A percentile compares a stretch with the other conserved stretches of the same genome.
phyloP scores from a whole-genome alignment of 2,329 filamentous ascomycete genomes.

The Fusarium buharicum region DNA sequence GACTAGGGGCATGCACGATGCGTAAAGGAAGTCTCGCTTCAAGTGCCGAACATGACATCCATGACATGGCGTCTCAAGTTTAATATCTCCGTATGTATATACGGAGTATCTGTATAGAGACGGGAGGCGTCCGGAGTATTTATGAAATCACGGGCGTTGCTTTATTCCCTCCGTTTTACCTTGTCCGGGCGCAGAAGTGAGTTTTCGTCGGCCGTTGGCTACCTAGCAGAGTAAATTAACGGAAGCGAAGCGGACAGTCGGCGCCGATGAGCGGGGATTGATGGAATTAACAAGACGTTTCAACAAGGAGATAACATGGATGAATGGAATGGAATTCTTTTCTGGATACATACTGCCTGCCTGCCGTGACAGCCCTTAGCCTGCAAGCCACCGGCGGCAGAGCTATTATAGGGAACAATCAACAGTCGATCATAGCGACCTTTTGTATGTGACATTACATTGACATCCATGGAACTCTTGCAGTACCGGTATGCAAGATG shows the following conservation, averaged over 20 bases:
- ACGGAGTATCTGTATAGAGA: conserved; percentile 13
- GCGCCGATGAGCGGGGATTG: conserved; percentile 5
- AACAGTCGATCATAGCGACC: conserved; percentile 19
- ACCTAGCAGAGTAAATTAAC: conserved; percentile 1
- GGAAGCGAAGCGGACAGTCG: conserved; percentile 21
- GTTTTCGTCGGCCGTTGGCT: conserved; percentile 16
- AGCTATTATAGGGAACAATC: conserved; percentile 26
- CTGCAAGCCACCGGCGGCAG: conserved; percentile 5
- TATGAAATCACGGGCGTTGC: not conserved
- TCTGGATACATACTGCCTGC: too few species aligned
- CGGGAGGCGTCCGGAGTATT: conserved; percentile 21
- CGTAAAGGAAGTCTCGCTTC: conserved; percentile 5
- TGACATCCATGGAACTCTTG: conserved; percentile 20
- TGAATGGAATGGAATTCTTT: conserved; percentile 1
- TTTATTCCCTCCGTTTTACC: not conserved
- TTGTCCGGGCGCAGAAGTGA: conserved; percentile 33
- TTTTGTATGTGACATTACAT: conserved; percentile 16
- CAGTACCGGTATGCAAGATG: conserved; percentile 20
- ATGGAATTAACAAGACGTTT: conserved; percentile 13
- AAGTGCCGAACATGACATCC: conserved; percentile 27
- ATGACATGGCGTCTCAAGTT: conserved; percentile 23
- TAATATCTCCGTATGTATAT: not conserved
- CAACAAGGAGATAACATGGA: conserved; percentile 6
- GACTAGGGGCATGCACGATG: conserved; percentile 6
- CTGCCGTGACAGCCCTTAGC: conserved; percentile 13